Evolutionary conservation across 495 filamentous ascomycete genomes (phyloP), one percentile per base, ranked within the genome.

Genomic region (Aspergillus sclerotioniger): DNA sequence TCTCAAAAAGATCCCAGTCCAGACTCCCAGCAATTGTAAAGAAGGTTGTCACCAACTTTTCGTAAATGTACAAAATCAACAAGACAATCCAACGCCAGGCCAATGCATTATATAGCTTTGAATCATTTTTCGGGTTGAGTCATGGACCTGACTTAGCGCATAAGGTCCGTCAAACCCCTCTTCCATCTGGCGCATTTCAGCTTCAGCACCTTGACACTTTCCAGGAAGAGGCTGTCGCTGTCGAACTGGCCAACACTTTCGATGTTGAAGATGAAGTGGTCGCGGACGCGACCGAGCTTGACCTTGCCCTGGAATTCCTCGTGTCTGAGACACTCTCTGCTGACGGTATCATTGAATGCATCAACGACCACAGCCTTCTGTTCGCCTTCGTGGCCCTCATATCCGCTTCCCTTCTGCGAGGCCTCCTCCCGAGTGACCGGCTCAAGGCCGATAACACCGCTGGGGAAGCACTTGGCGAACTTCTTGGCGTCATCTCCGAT

Each of bases 221-320:
- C 91, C 44, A 98, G 67, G 81, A 98, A 96, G 52, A 98, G 78
- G 69, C 88, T 83, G 63, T 96, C 92, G 67, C 91, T 94, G 25
- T 90, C 84, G 70, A 89, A 93, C 73, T 98, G 94, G 9, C 95
- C 95, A 9, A 90, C 87, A 75, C 92, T 96, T 80, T 99, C 95
- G 7, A 99, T 79, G 54, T 83, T 86, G 80, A 91, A 99, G 73
- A 99, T 97, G 68, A 99, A 99, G 73, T 99, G 95, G 74, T 99
- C 95, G 59, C 89, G 76, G 41, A 90, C 75, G 29, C 95, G 82
- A 44, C 95, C 95, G 12, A 99, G 80, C 78, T 91, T 92, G 53
- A 99, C 95, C 80, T 95, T 98, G 57, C 81, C 89, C 64, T 94
- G 82, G 79, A 99, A 98, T 72, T 98, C 95, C 41, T 85, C 83